Percentiles rank a stretch among this genome's conserved stretches.
These are phyloP conservation scores for Chernovozyma aurita DNA, from an alignment of 1,139 yeast genomes.

Conservation along the genomic window DNA sequence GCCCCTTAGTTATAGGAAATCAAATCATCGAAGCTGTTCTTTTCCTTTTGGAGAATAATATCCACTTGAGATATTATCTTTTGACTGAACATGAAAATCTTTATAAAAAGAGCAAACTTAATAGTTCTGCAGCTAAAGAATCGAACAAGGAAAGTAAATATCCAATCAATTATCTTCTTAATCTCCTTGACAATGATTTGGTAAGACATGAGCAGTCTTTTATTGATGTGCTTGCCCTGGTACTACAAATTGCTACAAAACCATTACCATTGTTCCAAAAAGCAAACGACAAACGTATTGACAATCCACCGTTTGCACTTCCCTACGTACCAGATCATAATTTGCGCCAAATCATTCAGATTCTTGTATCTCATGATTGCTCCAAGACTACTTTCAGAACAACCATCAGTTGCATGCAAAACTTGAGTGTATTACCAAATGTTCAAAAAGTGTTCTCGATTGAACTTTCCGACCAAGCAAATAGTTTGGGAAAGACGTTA, in stretches of 20 bases:
- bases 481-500: constrained; percentile 52
- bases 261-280: constrained; percentile 50
- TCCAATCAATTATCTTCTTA: constrained; percentile 69
- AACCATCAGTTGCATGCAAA: constrained; percentile 79
- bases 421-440: constrained; percentile 57
- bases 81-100: constrained; percentile 76
- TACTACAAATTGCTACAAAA: constrained; percentile 72
- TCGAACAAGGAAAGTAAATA: constrained; percentile 47
- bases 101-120: constrained; percentile 31
- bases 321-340: constrained; percentile 67
- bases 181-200: constrained; percentile 56
- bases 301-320: constrained; percentile 36
- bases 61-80: constrained; percentile 69
- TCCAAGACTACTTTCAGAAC: constrained; percentile 83
- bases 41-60: constrained; percentile 64
- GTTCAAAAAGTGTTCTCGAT: constrained; percentile 64
- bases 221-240: constrained; percentile 72
- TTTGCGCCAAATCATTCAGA: constrained; percentile 59
- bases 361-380: constrained; percentile 82
- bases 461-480: constrained; percentile 68
- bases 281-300: constrained; percentile 20
- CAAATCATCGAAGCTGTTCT: constrained; percentile 77
- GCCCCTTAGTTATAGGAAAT: constrained; percentile 68
- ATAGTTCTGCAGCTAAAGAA: constrained; percentile 9
- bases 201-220: constrained; percentile 70